Evolutionary conservation across 495 filamentous ascomycete species (phyloP).

Genomic region (Tuber melanosporum): DNA sequence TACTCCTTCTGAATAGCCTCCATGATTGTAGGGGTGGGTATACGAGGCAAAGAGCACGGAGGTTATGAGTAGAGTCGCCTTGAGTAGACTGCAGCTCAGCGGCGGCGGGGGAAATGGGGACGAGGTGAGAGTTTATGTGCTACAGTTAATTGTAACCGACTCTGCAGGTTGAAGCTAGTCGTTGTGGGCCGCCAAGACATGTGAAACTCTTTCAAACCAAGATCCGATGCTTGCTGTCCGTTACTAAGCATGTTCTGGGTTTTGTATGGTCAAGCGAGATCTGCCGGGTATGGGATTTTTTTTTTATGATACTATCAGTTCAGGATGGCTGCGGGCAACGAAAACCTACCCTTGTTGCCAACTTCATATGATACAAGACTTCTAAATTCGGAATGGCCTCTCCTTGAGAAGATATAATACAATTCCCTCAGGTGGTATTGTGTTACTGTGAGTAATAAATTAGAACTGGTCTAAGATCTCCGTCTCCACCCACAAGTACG

Average conservation of each 20-base stretch:
- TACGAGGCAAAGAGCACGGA: background rate
- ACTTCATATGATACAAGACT: no score
- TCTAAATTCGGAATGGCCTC: no score
- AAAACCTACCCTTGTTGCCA: no score
- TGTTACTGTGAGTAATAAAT: no score
- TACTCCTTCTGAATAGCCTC: slow-evolving; percentile 68
- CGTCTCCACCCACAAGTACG: no score
- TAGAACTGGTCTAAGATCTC: no score
- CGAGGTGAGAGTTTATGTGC: background rate
- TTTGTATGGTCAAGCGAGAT: background rate
- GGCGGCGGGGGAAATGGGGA: background rate
- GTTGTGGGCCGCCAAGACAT: background rate
- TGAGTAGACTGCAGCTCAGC: background rate
- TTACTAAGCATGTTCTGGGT: background rate
- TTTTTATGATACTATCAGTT: no score
- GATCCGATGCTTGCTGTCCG: background rate
- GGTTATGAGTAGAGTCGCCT: slow-evolving; percentile 4
- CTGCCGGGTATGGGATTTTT: background rate
- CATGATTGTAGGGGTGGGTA: slow-evolving; percentile 47
- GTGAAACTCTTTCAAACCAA: background rate
- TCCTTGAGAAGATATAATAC: no score
- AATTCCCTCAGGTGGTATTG: no score
- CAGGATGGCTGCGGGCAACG: no score
- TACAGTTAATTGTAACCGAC: background rate
- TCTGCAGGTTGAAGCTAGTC: background rate